Evolutionary conservation across 176 grass and related monocot species (phyloP).

Genomic region (Musa beccarii): DNA sequence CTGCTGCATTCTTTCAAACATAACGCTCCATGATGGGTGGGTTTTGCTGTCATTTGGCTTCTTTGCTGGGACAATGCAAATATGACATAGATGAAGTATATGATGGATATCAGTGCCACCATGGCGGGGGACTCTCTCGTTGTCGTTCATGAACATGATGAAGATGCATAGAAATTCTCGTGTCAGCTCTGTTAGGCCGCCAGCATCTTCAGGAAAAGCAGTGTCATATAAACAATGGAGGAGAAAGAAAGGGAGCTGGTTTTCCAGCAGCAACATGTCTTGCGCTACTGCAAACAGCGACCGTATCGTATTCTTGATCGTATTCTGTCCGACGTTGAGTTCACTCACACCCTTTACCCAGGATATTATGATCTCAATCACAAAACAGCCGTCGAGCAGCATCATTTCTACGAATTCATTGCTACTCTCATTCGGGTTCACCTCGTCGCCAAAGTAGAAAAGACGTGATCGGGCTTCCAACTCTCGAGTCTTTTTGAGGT

Average conservation of each 20-base stretch:
- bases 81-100: no score
- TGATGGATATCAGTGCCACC: no score
- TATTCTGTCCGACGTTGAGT: background rate
- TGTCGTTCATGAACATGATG: background rate
- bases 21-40: no score
- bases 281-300: conserved; percentile 18
- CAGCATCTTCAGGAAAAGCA: background rate
- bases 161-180: background rate
- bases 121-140: no score
- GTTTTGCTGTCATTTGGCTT: no score
- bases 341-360: no score
- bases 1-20: no score
- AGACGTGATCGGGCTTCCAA: background rate
- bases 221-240: background rate
- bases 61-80: no score
- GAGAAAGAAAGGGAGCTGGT: conserved; percentile 30
- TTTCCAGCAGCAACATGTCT: conserved; percentile 35
- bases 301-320: background rate
- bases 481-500: background rate
- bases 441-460: background rate
- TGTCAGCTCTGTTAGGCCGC: no score
- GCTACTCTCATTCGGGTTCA: background rate
- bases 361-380: background rate
- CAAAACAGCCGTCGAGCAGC: conserved; percentile 2
- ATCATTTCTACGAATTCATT: background rate